Base-by-base conservation (phyloP, 352 stramenopile genomes). In the Globisporangium alternatum region DNA sequence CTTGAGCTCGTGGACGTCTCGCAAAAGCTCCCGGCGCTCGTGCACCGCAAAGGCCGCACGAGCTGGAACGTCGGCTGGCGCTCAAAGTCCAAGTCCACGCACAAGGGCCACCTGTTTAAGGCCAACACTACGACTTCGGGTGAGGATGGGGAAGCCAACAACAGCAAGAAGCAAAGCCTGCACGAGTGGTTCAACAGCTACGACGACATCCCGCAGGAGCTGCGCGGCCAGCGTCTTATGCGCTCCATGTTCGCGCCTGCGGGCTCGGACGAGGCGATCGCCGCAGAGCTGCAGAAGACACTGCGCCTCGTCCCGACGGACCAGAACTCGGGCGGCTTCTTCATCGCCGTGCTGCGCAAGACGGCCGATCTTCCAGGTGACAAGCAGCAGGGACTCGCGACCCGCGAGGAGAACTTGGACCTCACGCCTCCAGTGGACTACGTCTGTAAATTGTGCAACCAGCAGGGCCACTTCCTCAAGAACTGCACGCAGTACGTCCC, bases 271-370 rank as follows among this genome's bases (percentile, higher is more conserved):
- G 35, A 41, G 35, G 30, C 30, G 45, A 66, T 72, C 8, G 60
- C 66, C 2, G 9, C 76, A 17, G 64, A 93, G 37, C 72, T 99
- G 21, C 71, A 96, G 58, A 85, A 91, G 59, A 98, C 97, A 49
- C 78, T 98, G 68, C 90, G 97, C 12, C 79, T 99, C 25, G 85
- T 99, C 47, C 98, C 98, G 1, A 98, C 98, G 39, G 96, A 99
- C 71, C 90, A 99, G 64, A 96, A 99, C 73, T 98, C 96, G 5
- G 97, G 97, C 41, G 98, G 97, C 5, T 99, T 99, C 72, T 99
- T 99, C 73, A 88, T 99, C 45, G 91, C 93, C n/a, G 84, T 99
- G 35, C 82, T 99, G 28, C 72, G 81, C 43, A 98, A 98, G 61
- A 65, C 74, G 37, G 62, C 62, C 3, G 68, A 93, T 51, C 65